Conservation (phyloP, 1,284 basidiomycete genomes). For the Cystobasidium pallidum region DNA sequence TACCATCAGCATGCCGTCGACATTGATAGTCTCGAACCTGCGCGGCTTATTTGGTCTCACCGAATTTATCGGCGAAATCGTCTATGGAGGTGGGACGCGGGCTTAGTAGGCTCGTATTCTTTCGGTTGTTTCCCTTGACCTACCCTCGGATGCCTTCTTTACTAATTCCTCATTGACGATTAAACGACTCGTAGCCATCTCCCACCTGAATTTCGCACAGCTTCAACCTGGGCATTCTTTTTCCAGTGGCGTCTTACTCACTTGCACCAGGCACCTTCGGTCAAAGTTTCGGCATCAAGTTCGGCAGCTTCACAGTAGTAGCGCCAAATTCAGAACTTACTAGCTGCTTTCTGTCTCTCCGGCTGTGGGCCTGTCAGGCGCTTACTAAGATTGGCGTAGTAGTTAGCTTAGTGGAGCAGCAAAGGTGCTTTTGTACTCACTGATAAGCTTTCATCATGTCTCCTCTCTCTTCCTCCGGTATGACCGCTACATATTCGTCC, state of each 20-base stretch:
- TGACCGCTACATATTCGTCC: slow-evolving; percentile 77
- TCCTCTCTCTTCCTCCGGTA: slow-evolving; percentile 74
- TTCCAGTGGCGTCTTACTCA: not conserved
- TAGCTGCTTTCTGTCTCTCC: slow-evolving; percentile 71
- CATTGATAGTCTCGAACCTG: not conserved
- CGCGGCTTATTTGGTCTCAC: not conserved
- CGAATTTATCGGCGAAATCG: slow-evolving; percentile 29
- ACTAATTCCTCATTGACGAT: slow-evolving; percentile 70
- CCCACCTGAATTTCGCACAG: slow-evolving; percentile 62
- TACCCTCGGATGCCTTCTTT: slow-evolving; percentile 71
- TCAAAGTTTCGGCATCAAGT: not conserved
- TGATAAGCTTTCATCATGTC: slow-evolving; percentile 86
- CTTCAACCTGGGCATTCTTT: not conserved
- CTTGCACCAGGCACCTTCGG: slow-evolving; percentile 33
- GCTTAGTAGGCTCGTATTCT: not conserved
- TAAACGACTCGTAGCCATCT: slow-evolving; percentile 81
- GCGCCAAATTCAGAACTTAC: too few relatives aligned
- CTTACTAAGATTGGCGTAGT: slow-evolving; percentile 54
- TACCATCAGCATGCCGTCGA: too few relatives aligned
- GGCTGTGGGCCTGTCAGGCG: slow-evolving; percentile 76
- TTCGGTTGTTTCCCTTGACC: slow-evolving; percentile 59
- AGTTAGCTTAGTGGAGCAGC: not conserved
- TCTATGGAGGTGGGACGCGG: not conserved
- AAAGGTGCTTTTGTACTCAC: slow-evolving; percentile 13
- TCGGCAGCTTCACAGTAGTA: too few relatives aligned